These are phyloP conservation scores for Solioccasus polychromus DNA, from an alignment of 768 basidiomycete species.

Conservation along the genomic window DNA sequence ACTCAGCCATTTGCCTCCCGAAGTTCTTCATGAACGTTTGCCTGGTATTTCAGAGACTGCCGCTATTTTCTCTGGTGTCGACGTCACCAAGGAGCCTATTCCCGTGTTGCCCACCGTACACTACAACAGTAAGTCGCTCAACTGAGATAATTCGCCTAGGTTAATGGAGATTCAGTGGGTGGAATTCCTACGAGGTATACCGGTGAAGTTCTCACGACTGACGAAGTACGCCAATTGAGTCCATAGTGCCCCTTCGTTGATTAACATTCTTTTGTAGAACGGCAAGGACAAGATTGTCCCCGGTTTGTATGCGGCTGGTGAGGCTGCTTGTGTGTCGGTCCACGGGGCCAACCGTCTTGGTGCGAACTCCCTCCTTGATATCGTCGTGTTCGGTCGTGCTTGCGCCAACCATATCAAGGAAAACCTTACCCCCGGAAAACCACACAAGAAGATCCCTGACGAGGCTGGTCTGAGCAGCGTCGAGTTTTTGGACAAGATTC, in stretches of 20 bases:
- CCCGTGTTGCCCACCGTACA: conserved; percentile 98
- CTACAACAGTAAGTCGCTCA: conserved; percentile 81
- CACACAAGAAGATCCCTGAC: conserved; percentile 84
- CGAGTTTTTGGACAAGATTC: conserved; percentile 85
- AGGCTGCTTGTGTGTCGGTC: conserved; percentile 98
- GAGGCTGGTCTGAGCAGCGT: conserved; percentile 84
- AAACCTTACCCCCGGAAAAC: conserved; percentile 82
- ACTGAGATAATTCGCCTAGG: neutral
- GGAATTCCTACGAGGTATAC: conserved; percentile 99
- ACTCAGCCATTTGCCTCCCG: conserved; percentile 94
- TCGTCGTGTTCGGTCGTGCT: conserved; percentile 99
- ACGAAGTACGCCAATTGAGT: conserved; percentile 44
- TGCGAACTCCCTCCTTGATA: conserved; percentile 97
- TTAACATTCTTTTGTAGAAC: conserved; percentile 35
- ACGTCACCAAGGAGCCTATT: conserved; percentile 99
- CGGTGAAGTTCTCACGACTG: conserved; percentile 90
- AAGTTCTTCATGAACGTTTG: conserved; percentile 92
- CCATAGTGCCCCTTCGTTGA: neutral
- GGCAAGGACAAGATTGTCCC: conserved; percentile 95
- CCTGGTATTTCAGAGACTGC: conserved; percentile 99
- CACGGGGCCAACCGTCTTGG: conserved; percentile 99
- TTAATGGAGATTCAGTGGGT: conserved; percentile 65
- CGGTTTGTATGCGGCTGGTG: conserved; percentile 97
- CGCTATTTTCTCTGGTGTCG: conserved; percentile 97
- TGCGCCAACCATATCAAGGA: conserved; percentile 97